Evolutionary conservation across 306 rosid genomes (phyloP), one percentile per base, ranked within the genome.

Genomic region (Medicago ruthenica): DNA sequence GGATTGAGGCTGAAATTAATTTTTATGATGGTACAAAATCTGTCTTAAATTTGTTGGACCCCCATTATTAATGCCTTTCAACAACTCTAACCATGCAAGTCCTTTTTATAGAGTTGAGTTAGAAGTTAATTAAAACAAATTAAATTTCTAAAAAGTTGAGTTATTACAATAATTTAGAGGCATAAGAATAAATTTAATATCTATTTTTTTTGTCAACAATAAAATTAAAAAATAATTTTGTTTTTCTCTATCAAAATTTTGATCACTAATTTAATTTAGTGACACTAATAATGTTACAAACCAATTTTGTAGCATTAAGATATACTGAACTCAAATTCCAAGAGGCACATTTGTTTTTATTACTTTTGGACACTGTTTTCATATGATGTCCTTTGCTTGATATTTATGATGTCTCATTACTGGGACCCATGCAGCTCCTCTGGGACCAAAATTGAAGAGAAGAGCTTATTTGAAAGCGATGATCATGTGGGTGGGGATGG

Each of bases 391-490:
- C 11, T 15, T 50, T 51, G 15, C 1, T 72, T 86, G 72, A 73
- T 76, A 36, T 73, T 67, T 20, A 54, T 77, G 42, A 4, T 65
- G 67, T 66, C 37, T 16, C 37, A 68, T 59, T 54, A 15, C 1
- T 70, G 74, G 76, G 85, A 34, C 67, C 58, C 7, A 50, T 68
- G 80, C 27, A 84, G 95, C 67, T 73, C 85, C n/a, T 58, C 82
- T 22, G 89, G 84, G 80, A 73, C 83, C 76, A 80, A 80, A 81
- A 58, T 64, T 10, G 96, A 86, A 67, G 82, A 78, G 44, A 85
- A 79, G 70, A 61, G 74, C 36, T 37, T 83, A 36, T 80, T 80
- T 57, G 75, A 85, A 60, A 71, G 69, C 34, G 81, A 74, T 31
- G 81, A 79, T 27, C 86, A 87, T 53, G 84, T 69, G 80, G 80